Conservation (phyloP, 2,329 filamentous ascomycete genomes). For the Meredithiella fracta region DNA sequence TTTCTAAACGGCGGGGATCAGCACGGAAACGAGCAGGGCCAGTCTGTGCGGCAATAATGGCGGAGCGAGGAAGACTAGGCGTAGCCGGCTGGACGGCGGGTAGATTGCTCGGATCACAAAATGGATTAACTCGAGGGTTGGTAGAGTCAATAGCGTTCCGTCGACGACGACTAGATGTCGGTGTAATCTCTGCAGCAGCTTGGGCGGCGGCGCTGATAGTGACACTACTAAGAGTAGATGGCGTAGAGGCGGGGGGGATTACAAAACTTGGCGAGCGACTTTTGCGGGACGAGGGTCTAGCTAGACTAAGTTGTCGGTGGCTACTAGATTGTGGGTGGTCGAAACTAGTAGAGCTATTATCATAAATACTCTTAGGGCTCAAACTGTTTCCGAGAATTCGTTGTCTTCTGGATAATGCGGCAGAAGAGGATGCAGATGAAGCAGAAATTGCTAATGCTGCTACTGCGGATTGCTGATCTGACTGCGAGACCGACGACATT, state of each 20-base stretch:
- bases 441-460: not conserved
- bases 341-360: not conserved
- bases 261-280: slow-evolving; percentile 13
- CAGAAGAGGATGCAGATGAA: slow-evolving; percentile 7
- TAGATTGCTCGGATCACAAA: slow-evolving; percentile 13
- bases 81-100: slow-evolving; percentile 14
- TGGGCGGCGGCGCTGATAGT: not conserved
- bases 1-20: slow-evolving; percentile 14
- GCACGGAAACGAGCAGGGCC: slow-evolving; percentile 15
- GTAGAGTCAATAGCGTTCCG: slow-evolving; percentile 16
- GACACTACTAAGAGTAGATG: not conserved
- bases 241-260: not conserved
- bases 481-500: slow-evolving; percentile 13
- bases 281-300: slow-evolving; percentile 10
- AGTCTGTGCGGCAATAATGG: slow-evolving; percentile 16
- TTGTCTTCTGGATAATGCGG: slow-evolving; percentile 7
- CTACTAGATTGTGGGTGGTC: not conserved
- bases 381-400: slow-evolving; percentile 8
- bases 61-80: slow-evolving; percentile 14
- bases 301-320: slow-evolving; percentile 9
- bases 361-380: slow-evolving; percentile 11
- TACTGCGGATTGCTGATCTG: slow-evolving; percentile 5
- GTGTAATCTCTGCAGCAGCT: slow-evolving; percentile 4
- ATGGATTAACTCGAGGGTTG: slow-evolving; percentile 13
- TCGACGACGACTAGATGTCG: slow-evolving; percentile 13